Evolutionary conservation across 495 filamentous ascomycete species (phyloP), one percentile per base, ranked within the genome.

Genomic region (Penicillium bialowiezense): DNA sequence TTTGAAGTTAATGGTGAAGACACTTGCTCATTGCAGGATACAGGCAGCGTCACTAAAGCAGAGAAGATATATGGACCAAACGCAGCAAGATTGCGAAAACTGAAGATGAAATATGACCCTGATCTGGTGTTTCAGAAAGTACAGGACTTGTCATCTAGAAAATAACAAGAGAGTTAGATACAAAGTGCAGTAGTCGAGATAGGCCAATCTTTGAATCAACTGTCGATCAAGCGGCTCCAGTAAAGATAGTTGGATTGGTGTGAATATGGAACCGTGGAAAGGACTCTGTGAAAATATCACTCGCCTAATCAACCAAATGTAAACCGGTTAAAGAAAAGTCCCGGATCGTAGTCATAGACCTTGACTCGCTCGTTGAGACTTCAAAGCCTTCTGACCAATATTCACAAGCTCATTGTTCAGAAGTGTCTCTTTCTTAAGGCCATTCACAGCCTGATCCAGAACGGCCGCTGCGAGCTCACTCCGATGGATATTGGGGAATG

Each of bases 31-130:
- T n/a, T n/a, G n/a, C n/a, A n/a, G n/a, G n/a, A n/a, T n/a, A 21
- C 12, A 44, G 43, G 50, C 57, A 36, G 7, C 9, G 34, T 46
- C 48, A 44, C 42, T 40, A 42, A 35, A 37, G 14, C 19, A 3
- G 44, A 60, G 44, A 64, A 61, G 5, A 58, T 75, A 14, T 79
- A 65, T 56, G 76, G 76, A 8, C 31, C 48, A 14, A 73, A 78
- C 42, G 55, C 63, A 18, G 44, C 53, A 2, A 60, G 63, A 17
- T 54, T 77, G 37, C 51, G 63, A 29, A 50, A 63, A 44, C 47
- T 77, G 29, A 78, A 77, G 62, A 61, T 59, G 40, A 64, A 65
- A 38, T 77, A 77, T 51, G 75, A 79, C 56, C 72, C 74, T 1
- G 48, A 64, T 1, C 73, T 75, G 54, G 43, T 75, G 31, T 79